These are phyloP conservation scores for Paramyrothecium roridum DNA, from an alignment of 2,329 filamentous ascomycete genomes.

Conservation along the genomic window DNA sequence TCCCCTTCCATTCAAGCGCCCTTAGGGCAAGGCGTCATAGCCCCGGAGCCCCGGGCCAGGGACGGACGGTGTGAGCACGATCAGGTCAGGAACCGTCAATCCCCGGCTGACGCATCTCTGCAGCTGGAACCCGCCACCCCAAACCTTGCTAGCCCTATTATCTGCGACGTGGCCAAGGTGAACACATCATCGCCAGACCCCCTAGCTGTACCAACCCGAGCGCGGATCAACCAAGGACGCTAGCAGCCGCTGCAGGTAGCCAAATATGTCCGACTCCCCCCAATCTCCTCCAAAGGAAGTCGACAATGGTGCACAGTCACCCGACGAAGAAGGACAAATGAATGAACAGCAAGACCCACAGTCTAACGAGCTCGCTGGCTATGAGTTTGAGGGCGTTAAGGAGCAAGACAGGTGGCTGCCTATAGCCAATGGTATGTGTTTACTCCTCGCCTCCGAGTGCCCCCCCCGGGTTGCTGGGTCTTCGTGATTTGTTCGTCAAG, in stretches of 20 bases:
- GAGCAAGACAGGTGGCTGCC: conserved; percentile 99
- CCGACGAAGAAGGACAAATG: conserved; percentile 93
- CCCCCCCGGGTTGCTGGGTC: conserved; percentile 8
- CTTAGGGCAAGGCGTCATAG: conserved; percentile 35
- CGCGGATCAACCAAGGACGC: conserved; percentile 53
- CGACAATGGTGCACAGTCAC: conserved; percentile 89
- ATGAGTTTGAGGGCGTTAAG: conserved; percentile 94
- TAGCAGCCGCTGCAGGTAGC: conserved; percentile 64
- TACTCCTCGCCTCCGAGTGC: background rate
- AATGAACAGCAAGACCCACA: conserved; percentile 81
- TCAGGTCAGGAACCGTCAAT: background rate
- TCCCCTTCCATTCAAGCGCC: conserved; percentile 16
- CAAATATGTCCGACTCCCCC: conserved; percentile 87
- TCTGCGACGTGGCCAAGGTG: conserved; percentile 58
- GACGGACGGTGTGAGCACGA: conserved; percentile 23
- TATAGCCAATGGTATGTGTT: conserved; percentile 97
- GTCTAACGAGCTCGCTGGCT: conserved; percentile 64
- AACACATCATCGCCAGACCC: conserved; percentile 55
- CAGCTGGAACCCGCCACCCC: conserved; percentile 44
- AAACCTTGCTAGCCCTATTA: conserved; percentile 50
- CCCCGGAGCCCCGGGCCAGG: conserved; percentile 37
- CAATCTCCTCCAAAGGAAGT: conserved; percentile 92
- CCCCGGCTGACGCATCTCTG: conserved; percentile 49
- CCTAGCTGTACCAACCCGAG: conserved; percentile 52
- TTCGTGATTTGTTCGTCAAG: conserved; percentile 40